These are phyloP conservation scores for Saccharomyces hybrid DNA, from an alignment of 1,139 yeast genomes.

Conservation along the genomic window DNA sequence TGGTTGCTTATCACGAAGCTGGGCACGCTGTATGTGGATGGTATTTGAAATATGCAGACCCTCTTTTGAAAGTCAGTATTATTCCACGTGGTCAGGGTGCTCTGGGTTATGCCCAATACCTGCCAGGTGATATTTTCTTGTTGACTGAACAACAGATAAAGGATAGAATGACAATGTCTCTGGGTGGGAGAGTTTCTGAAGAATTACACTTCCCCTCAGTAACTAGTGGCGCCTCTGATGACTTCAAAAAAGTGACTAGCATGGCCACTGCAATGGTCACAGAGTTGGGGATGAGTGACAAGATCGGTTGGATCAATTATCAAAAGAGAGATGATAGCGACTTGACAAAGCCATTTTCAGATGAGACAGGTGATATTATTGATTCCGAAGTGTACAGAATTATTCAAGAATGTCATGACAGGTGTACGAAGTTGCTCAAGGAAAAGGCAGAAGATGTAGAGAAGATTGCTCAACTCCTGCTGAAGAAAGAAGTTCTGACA, in stretches of 20 bases:
- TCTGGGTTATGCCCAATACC: conserved; percentile 72
- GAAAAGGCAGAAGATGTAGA: conserved; percentile 59
- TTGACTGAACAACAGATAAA: conserved; percentile 56
- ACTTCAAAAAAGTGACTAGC: conserved; percentile 67
- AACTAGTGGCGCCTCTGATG: conserved; percentile 77
- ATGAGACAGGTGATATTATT: conserved; percentile 56
- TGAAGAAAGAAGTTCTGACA: conserved; percentile 63
- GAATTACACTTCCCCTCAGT: conserved; percentile 71
- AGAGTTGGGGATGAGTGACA: conserved; percentile 66
- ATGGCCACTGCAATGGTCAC: conserved; percentile 76
- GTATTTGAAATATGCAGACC: conserved; percentile 67
- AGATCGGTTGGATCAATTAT: conserved; percentile 54
- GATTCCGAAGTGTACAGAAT: conserved; percentile 61
- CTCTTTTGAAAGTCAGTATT: conserved; percentile 69
- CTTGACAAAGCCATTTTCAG: conserved; percentile 63
- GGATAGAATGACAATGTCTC: conserved; percentile 73
- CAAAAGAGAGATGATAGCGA: conserved; percentile 46
- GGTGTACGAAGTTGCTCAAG: conserved; percentile 47
- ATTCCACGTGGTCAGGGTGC: conserved; percentile 84
- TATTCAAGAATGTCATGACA: conserved; percentile 45
- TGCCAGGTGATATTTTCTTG: conserved; percentile 69
- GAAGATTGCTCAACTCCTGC: conserved; percentile 60
- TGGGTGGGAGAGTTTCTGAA: conserved; percentile 76
- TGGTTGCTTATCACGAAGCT: conserved; percentile 78
- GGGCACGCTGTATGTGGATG: conserved; percentile 81